Base-by-base conservation (phyloP, 2,329 filamentous ascomycete genomes). In the Mycosphaerella arachidis region DNA sequence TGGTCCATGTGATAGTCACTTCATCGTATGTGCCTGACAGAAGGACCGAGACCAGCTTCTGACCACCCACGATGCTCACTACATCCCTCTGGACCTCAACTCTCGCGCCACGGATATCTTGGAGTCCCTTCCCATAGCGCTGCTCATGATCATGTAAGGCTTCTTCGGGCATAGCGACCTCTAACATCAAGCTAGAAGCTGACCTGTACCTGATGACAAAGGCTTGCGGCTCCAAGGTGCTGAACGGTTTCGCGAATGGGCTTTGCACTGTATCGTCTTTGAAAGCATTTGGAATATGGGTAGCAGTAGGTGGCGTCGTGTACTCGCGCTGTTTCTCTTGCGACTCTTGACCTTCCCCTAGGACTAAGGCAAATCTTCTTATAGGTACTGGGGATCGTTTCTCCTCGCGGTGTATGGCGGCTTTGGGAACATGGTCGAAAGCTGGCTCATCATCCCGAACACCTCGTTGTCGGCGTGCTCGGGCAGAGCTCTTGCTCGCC, bases 11-110 rank as follows among this genome's bases (percentile, higher is more conserved):
- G 1, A 33, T 50, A 8, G 12, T n/a, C 27, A 57, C 63, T 13
- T 67, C 60, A 6, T 55, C 40, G 27, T 60, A 61, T 5, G 63
- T 57, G 2, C 65, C 66, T 6, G 65, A 66, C 9, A 67, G 37
- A 7, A 63, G 29, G 10, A 67, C 56, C 18, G 65, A 63, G 24
- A 60, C 51, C 9, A 53, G 16, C 12, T 53, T 53, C 6, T n/a
- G 30, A 6, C 20, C 18, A 10, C 24, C 48, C 1, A 35, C 9
- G 13, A 48, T 43, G 13, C 30, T 43, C 12, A 18, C 29, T n/a
- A 24, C 48, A 7, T 51, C 59, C 6, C 48, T 30, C 48, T 61
- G 62, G 12, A 67, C 48, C 35, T 67, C 62, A 30, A 64, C 48
- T 9, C 56, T 61, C 10, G 56, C 61, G 16, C 59, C 65, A 4